phyloP scores from a whole-genome alignment of 805 yeast genomes.

The Wickerhamiella alocasiicola region DNA sequence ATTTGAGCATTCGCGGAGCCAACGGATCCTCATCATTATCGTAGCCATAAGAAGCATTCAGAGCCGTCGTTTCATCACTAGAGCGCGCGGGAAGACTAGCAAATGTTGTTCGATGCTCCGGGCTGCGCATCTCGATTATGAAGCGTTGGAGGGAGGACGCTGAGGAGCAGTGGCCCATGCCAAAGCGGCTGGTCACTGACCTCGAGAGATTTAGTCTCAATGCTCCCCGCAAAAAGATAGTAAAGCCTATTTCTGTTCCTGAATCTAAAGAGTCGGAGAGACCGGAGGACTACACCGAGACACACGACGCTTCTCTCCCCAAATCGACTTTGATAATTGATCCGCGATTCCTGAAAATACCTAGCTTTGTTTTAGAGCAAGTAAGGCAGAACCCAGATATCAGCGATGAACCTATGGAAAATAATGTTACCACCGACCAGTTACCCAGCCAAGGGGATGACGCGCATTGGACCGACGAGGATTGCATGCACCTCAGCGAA shows the following conservation, averaged over 20 bases:
- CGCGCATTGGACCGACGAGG: no score
- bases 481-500: no score
- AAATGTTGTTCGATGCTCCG: constrained; percentile 2
- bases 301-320: no score
- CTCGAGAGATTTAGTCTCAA: no score
- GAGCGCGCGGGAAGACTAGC: background rate
- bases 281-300: no score
- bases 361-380: background rate
- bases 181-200: constrained; percentile 9
- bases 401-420: background rate
- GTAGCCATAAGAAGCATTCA: constrained; percentile 5
- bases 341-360: constrained; percentile 1
- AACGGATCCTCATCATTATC: constrained; percentile 4
- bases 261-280: no score
- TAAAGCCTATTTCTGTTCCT: no score
- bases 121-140: constrained; percentile 6
- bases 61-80: background rate
- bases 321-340: constrained; percentile 4
- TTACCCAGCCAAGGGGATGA: no score
- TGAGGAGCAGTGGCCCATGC: constrained; percentile 3
- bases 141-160: constrained; percentile 4
- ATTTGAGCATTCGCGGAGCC: constrained; percentile 1
- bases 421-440: no score
- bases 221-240: no score
- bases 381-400: background rate